Evolutionary conservation across 176 grass and related monocot species (phyloP).

Genomic region (Alopecurus myosuroides): DNA sequence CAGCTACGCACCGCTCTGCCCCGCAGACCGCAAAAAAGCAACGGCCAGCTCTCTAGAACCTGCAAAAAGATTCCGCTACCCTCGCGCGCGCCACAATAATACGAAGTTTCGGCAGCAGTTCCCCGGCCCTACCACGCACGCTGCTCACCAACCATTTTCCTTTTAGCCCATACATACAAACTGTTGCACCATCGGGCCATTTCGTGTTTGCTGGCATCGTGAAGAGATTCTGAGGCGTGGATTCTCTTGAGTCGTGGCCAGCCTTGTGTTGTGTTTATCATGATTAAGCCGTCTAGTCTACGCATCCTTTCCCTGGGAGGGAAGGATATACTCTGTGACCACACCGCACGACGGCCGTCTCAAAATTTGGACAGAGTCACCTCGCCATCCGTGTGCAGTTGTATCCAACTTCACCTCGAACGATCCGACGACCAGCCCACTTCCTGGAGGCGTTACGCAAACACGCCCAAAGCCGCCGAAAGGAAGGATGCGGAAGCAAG

Average conservation of each 20-base stretch:
- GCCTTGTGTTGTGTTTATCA: background rate
- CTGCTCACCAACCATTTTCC: background rate
- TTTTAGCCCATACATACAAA: constrained; percentile 39
- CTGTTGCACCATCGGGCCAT: background rate
- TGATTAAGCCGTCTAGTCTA: background rate
- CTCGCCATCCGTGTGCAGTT: background rate
- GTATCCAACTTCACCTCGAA: background rate
- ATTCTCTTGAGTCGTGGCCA: background rate
- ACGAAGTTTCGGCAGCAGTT: background rate
- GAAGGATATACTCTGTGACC: background rate
- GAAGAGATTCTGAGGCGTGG: background rate
- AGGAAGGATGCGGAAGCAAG: background rate
- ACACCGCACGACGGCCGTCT: background rate
- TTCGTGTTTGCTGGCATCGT: background rate
- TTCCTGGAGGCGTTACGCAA: background rate
- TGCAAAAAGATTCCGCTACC: constrained; percentile 22
- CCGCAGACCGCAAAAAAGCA: background rate
- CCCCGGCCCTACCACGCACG: background rate
- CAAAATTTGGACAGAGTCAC: background rate
- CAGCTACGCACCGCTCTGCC: background rate
- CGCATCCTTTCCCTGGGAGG: background rate
- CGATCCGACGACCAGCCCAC: background rate
- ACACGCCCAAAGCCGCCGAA: too few species aligned
- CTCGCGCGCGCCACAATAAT: background rate
- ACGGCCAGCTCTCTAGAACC: constrained; percentile 18